These are phyloP conservation scores for Aristolochia contorta DNA, from an alignment of 164 flowering plant genomes.

Conservation along the genomic window DNA sequence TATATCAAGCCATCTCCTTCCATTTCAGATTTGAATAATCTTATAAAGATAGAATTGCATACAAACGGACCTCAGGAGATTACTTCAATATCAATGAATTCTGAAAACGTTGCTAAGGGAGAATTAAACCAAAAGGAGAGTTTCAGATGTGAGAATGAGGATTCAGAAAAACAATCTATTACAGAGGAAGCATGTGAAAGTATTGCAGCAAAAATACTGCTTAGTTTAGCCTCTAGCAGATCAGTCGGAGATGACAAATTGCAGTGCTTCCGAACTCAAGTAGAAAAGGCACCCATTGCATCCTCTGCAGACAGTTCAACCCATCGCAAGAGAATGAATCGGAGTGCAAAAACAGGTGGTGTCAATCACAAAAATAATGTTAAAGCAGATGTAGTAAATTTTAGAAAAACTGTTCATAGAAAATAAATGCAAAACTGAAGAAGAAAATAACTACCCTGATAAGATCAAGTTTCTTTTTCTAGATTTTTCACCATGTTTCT, in stretches of 20 bases:
- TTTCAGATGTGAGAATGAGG: slow-evolving; percentile 2
- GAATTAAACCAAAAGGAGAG: slow-evolving; percentile 1
- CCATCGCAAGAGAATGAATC: slow-evolving; percentile 4
- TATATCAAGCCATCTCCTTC: too few species aligned
- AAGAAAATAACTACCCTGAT: too few species aligned
- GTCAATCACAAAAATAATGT: too few species aligned
- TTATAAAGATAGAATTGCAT: not conserved
- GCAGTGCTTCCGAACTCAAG: not conserved
- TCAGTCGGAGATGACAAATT: slow-evolving; percentile 1
- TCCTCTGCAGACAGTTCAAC: slow-evolving; percentile 1
- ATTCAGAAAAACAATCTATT: slow-evolving; percentile 1
- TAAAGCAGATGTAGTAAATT: too few species aligned
- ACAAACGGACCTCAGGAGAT: not conserved
- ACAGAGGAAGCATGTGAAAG: slow-evolving; percentile 13
- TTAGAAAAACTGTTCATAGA: too few species aligned
- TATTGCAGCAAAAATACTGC: slow-evolving; percentile 21
- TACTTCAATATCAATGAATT: not conserved
- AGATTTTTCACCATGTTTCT: too few species aligned
- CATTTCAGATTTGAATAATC: too few species aligned
- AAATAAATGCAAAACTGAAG: too few species aligned
- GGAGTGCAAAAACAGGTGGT: slow-evolving; percentile 1
- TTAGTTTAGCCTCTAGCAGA: slow-evolving; percentile 12
- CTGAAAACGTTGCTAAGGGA: not conserved
- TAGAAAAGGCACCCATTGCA: not conserved
- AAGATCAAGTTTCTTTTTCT: too few species aligned